Base-by-base conservation (phyloP, 2,329 filamentous ascomycete species). In the Pestalotiopsis sp. region DNA sequence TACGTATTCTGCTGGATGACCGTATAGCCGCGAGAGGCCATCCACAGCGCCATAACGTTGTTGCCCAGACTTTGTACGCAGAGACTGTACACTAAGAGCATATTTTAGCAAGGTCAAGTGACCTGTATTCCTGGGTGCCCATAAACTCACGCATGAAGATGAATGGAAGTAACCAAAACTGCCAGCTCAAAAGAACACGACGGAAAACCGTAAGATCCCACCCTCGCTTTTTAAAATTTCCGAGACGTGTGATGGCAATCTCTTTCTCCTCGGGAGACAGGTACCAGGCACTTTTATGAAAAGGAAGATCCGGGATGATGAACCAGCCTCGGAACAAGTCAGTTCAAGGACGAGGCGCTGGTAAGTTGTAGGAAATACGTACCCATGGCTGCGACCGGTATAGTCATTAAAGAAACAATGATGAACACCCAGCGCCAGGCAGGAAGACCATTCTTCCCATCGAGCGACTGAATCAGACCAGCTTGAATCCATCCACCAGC, bases 401-500 rank as follows among this genome's bases (percentile, higher is more conserved):
- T 78, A 1, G 85, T 87, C 73, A 89, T 88, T 25, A 87, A 79
- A 1, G 85, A 86, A 69, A 89, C 87, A 20, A 90, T 87, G 11
- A 90, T 84, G 65, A 89, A 90, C 0, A 89, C 77, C 86, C 83
- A 86, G 23, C 72, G 68, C 57, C 56, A 58, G n/a, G 25, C 64
- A 41, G 58, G 57, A 68, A 57, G 71, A 69, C 68, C 81, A 13
- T 73, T 72, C 25, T 58, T 65, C 2, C 79, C 80, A 27, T 78
- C 76, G 1, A 84, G 69, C 5, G 77, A 77, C 13, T 77, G 69
- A 58, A 84, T 75, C 84, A 85, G 87, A 0, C 86, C 86, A 0
- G 84, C 78, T 73, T 84, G 82, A 27, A 84, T 84, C 81, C 81
- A 84, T 1, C 81, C 81, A 3, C 82, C 82, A 0, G 82, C 78